Percentiles rank a stretch among this genome's conserved stretches.
Evolutionary conservation across 2,329 filamentous ascomycete genomes (phyloP).

Genomic region (Acarospora socialis): DNA sequence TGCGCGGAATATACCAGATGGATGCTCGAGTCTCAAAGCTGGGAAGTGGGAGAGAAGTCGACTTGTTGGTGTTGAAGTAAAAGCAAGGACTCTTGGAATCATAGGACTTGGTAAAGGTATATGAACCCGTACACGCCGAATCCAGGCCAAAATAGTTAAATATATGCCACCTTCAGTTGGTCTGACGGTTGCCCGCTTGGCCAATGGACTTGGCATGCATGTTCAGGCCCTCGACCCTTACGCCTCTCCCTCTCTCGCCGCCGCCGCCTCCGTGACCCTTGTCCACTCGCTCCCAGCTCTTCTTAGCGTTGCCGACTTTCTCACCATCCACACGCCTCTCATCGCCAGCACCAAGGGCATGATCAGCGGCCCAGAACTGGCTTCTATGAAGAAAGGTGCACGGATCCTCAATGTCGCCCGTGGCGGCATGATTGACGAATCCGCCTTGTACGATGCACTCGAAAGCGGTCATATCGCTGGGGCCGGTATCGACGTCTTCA

Average conservation of each 20-base stretch:
- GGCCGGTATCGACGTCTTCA: conserved; percentile 69
- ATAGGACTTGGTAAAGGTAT: conserved; percentile 65
- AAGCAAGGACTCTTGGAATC: conserved; percentile 61
- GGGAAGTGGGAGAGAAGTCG: conserved; percentile 62
- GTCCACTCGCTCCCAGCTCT: conserved; percentile 45
- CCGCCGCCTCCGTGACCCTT: conserved; percentile 50
- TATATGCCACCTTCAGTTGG: conserved; percentile 44
- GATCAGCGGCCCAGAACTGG: conserved; percentile 52
- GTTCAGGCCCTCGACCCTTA: conserved; percentile 65
- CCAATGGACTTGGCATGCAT: conserved; percentile 62
- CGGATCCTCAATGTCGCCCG: conserved; percentile 66
- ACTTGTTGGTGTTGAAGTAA: conserved; percentile 63
- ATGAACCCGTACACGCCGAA: neutral
- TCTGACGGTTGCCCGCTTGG: conserved; percentile 65
- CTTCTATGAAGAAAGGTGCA: conserved; percentile 57
- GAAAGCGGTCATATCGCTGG: conserved; percentile 59
- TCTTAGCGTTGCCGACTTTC: conserved; percentile 54
- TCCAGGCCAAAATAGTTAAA: neutral
- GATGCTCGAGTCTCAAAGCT: conserved; percentile 53
- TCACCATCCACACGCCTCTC: conserved; percentile 70
- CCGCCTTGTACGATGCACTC: conserved; percentile 54
- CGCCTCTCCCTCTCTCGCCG: conserved; percentile 57
- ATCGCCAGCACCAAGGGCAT: conserved; percentile 64
- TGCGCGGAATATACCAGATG: conserved; percentile 58
- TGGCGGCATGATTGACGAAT: conserved; percentile 68